phyloP scores from a whole-genome alignment of 805 yeast species.

The Schwanniomyces occidentalis region DNA sequence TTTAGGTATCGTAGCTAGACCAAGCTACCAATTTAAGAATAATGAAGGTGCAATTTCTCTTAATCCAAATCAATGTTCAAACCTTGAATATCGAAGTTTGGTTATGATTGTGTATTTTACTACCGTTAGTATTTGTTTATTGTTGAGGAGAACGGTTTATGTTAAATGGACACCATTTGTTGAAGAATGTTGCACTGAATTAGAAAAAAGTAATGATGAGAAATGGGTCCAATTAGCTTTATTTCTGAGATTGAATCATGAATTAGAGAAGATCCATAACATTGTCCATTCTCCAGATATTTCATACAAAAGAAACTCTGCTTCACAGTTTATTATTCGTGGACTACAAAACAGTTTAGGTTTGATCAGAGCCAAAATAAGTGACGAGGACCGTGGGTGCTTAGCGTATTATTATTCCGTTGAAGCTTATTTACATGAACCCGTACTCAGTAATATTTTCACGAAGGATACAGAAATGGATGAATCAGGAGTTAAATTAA shows the following conservation, averaged over 20 bases:
- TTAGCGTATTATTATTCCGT: conserved; percentile 59
- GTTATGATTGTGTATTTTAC: conserved; percentile 61
- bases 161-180: conserved; percentile 66
- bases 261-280: conserved; percentile 62
- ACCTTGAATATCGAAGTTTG: conserved; percentile 48
- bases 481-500: conserved; percentile 17
- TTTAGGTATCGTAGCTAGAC: conserved; percentile 65
- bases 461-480: conserved; percentile 10
- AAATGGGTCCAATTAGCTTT: conserved; percentile 49
- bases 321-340: conserved; percentile 38
- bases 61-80: conserved; percentile 1
- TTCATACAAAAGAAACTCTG: conserved; percentile 19
- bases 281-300: conserved; percentile 42
- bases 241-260: conserved; percentile 58
- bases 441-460: conserved; percentile 33
- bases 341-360: conserved; percentile 53
- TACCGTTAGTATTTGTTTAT: conserved; percentile 63
- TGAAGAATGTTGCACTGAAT: conserved; percentile 55
- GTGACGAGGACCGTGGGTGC: conserved; percentile 38
- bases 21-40: conserved; percentile 22
- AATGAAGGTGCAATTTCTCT: conserved; percentile 11
- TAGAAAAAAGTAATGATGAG: conserved; percentile 38
- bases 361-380: conserved; percentile 38
- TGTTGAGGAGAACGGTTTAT: conserved; percentile 61
- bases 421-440: conserved; percentile 68